Percentiles rank a stretch among this genome's conserved stretches.
These are phyloP conservation scores for Cucurbita moschata DNA, from an alignment of 306 rosid species.

Conservation along the genomic window DNA sequence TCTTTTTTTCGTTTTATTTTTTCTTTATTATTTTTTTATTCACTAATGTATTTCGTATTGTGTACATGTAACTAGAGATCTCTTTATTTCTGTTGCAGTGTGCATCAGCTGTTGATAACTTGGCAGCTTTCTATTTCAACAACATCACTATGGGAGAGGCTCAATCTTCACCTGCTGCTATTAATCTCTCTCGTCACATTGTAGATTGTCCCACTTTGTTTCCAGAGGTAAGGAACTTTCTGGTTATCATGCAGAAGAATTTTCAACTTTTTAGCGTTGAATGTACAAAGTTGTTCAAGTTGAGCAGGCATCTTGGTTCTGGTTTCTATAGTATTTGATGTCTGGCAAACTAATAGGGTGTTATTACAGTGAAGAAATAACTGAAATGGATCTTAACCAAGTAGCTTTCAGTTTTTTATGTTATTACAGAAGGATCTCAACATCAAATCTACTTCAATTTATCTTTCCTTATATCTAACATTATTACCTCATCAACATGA, in stretches of 20 bases:
- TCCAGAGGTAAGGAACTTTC: slow-evolving; percentile 57
- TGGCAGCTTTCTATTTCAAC: slow-evolving; percentile 93
- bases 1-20: background rate
- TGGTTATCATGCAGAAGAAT: background rate
- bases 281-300: background rate
- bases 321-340: background rate
- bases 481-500: background rate
- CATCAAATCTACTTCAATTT: background rate
- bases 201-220: slow-evolving; percentile 84
- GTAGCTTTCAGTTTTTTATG: background rate
- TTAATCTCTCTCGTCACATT: slow-evolving; percentile 74
- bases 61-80: background rate
- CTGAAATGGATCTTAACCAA: background rate
- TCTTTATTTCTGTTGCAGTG: slow-evolving; percentile 45
- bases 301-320: background rate
- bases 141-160: slow-evolving; percentile 91
- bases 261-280: background rate
- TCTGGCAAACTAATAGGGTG: background rate
- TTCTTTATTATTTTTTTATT: too few relatives aligned
- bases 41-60: background rate
- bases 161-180: slow-evolving; percentile 61
- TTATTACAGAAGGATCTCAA: background rate
- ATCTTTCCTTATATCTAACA: background rate
- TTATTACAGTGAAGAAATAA: background rate
- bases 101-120: slow-evolving; percentile 90